Base-by-base conservation (phyloP, 1,139 yeast genomes). In the Yamadazyma buinensis region DNA sequence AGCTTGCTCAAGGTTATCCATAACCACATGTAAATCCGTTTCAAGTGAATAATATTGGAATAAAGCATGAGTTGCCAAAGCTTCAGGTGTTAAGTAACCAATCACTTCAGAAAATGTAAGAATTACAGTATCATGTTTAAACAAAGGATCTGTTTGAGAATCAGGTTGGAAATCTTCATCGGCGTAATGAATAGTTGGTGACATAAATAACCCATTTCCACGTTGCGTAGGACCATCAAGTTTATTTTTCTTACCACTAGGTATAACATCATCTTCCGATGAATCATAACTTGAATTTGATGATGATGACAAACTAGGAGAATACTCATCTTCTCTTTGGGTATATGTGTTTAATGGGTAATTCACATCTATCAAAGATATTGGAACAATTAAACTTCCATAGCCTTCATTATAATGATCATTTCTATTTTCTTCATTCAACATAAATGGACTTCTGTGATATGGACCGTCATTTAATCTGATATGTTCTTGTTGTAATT, bases 381-480 rank as follows among this genome's bases (percentile, higher is more conserved):
- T 61, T 0, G 86, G 74, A 0, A 88, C 80, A 11, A 67, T 56
- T 12, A 81, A 68, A n/a, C 77, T 61, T 0, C 82, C 79, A 46
- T 57, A 65, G 2, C 71, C 64, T 15, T 64, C 61, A 11, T 62
- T 54, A 47, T 82, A 84, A 2, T 51, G 50, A 0, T 57, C 52
- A 34, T 70, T 67, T 37, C 78, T 66, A 14, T 63, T 59, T 14
- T 72, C 68, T 10, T 67, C 68, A 8, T 73, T 72, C 13, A 90
- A 57, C 24, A 90, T 55, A 51, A 87, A 88, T 0, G 95, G 81
- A 15, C 79, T 65, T 35, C 98, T 61, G 46, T 85, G 94, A 45
- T 77, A 87, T 0, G 95, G 90, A 0, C 86, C 84, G 61, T 92
- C 98, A 49, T 85, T 84, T 10, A 65, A 47, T 17, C 75, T 62